Percentiles rank a stretch among this genome's conserved stretches.
Conservation (phyloP, 441 rosid genomes). For the Mallotus repandus region DNA sequence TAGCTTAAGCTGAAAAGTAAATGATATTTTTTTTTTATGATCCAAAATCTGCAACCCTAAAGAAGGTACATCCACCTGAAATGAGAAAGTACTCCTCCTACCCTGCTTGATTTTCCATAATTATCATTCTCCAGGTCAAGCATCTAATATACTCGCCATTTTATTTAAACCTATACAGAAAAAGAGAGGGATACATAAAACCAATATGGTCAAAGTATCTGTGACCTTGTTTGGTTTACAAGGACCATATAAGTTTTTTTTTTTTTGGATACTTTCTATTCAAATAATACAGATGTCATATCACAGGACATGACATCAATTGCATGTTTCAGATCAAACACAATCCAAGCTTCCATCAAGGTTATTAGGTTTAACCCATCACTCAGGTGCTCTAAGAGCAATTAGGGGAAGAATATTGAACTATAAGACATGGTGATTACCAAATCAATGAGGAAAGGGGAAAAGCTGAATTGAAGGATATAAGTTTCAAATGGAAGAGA, state of each 20-base stretch:
- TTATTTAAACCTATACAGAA: neutral
- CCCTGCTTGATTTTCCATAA: neutral
- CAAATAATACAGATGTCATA: neutral
- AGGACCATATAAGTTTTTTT: neutral
- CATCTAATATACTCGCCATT: too few species aligned
- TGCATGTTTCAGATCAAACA: neutral
- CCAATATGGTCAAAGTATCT: too few species aligned
- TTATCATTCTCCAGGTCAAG: too few species aligned
- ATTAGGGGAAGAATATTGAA: neutral
- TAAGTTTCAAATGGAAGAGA: neutral
- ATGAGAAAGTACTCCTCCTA: neutral
- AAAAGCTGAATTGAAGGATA: neutral
- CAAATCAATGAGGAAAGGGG: neutral
- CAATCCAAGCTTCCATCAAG: neutral
- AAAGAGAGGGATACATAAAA: neutral
- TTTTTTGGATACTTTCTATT: neutral
- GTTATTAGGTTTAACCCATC: conserved; percentile 3
- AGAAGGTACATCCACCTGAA: neutral
- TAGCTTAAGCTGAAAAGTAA: neutral
- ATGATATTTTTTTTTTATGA: neutral
- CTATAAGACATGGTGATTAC: neutral
- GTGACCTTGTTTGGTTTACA: neutral
- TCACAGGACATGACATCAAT: neutral
- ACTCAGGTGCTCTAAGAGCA: neutral
- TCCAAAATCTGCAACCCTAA: too few species aligned